Evolutionary conservation across 2,329 filamentous ascomycete genomes (phyloP).

Genomic region (Penicillium sp.): DNA sequence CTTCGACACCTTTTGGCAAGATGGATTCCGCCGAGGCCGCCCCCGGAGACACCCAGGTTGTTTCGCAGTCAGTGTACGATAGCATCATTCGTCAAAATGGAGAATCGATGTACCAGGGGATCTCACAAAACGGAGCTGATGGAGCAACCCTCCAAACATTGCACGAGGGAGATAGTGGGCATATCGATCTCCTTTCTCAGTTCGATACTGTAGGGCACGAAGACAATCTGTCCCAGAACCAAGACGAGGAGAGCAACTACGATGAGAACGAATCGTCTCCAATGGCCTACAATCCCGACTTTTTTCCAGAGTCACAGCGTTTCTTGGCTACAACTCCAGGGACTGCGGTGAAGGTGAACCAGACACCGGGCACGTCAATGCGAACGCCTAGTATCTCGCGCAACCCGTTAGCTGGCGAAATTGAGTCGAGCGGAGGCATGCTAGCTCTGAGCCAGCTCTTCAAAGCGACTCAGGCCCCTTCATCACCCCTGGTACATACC

Average conservation of each 20-base stretch:
- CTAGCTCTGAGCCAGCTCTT: slow-evolving; percentile 57
- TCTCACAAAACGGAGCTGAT: slow-evolving; percentile 35
- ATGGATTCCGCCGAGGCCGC: slow-evolving; percentile 45
- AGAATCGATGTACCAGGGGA: slow-evolving; percentile 34
- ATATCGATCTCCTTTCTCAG: slow-evolving; percentile 51
- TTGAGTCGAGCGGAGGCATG: slow-evolving; percentile 45
- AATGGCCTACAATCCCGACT: slow-evolving; percentile 44
- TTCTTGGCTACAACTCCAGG: slow-evolving; percentile 52
- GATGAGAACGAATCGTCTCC: slow-evolving; percentile 47
- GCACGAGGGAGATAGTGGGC: slow-evolving; percentile 51
- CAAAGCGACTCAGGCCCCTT: slow-evolving; percentile 55
- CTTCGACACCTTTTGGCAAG: slow-evolving; percentile 33
- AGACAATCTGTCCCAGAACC: slow-evolving; percentile 56
- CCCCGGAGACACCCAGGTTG: slow-evolving; percentile 51
- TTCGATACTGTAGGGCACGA: slow-evolving; percentile 40
- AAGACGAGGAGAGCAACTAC: slow-evolving; percentile 44
- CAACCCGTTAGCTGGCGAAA: slow-evolving; percentile 50
- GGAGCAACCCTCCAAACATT: slow-evolving; percentile 47
- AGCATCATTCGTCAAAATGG: slow-evolving; percentile 47
- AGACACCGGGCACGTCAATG: slow-evolving; percentile 35
- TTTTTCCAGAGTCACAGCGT: slow-evolving; percentile 56
- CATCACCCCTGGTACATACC: slow-evolving; percentile 51
- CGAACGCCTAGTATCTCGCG: slow-evolving; percentile 49
- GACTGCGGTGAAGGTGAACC: slow-evolving; percentile 44
- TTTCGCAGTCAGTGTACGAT: slow-evolving; percentile 54